Conservation (phyloP, 129 eudicot species). For the Flaveria linearis region DNA sequence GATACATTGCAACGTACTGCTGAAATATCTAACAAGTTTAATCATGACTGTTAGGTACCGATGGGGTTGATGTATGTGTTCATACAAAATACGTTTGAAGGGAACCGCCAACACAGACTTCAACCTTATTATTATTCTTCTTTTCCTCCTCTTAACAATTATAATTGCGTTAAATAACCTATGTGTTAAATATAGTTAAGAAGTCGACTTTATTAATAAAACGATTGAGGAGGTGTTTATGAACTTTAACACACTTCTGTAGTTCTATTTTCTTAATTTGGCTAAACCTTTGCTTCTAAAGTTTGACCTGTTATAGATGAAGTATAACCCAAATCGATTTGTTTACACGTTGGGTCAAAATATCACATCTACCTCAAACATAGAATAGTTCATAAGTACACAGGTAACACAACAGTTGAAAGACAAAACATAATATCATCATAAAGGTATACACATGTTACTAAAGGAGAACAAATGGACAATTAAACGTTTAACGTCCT, state of each 20-base stretch:
- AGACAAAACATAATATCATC: not conserved
- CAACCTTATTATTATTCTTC: too few species aligned
- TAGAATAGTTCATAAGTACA: not conserved
- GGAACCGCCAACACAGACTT: too few species aligned
- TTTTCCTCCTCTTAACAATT: too few species aligned
- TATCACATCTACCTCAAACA: not conserved
- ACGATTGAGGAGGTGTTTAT: not conserved
- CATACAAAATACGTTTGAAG: too few species aligned
- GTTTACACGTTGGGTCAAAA: not conserved
- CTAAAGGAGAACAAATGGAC: constrained; percentile 4
- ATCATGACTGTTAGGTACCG: too few species aligned
- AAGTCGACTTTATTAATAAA: too few species aligned
- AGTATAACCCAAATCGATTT: not conserved
- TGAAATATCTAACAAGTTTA: too few species aligned
- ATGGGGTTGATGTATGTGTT: too few species aligned
- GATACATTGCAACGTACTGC: too few species aligned
- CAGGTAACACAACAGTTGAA: not conserved
- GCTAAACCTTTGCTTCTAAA: not conserved
- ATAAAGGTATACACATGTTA: not conserved
- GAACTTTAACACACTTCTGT: not conserved
- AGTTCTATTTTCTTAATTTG: not conserved
- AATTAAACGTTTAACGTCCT: constrained; percentile 5
- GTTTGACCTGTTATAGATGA: not conserved
- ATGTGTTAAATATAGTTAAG: too few species aligned
- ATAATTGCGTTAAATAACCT: too few species aligned